A percentile compares a stretch with the other conserved stretches of the same genome.
Evolutionary conservation across 345 rosid species (phyloP).

Genomic region (Eucalyptus sp.): DNA sequence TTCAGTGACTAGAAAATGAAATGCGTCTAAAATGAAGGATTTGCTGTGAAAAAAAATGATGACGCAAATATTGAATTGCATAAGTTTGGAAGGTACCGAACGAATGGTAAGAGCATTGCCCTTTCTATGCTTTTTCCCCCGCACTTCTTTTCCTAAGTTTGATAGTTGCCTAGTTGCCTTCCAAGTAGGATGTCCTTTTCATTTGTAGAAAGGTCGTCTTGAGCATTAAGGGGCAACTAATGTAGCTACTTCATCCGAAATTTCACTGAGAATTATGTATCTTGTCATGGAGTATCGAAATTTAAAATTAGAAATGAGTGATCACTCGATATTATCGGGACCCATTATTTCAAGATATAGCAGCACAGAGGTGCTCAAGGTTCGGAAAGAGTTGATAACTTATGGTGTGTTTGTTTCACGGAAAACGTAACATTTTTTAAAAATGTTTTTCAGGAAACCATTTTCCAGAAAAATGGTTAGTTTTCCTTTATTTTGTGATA

Average conservation of each 20-base stretch:
- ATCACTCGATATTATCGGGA: neutral
- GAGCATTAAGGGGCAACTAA: neutral
- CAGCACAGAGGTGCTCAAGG: neutral
- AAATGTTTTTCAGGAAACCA: too few relatives aligned
- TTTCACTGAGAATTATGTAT: neutral
- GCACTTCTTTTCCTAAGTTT: neutral
- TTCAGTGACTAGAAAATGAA: neutral
- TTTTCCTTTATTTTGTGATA: too few relatives aligned
- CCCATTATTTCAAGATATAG: neutral
- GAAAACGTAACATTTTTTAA: too few relatives aligned
- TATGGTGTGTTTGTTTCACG: too few relatives aligned
- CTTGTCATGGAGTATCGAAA: neutral
- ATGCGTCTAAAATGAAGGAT: neutral
- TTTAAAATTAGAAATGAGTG: neutral
- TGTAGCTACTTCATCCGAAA: neutral
- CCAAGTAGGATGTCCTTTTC: neutral
- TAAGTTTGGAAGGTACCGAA: neutral
- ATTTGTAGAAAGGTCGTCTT: neutral
- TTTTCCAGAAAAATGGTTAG: too few relatives aligned
- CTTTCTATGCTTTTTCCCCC: neutral
- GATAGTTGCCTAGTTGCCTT: neutral
- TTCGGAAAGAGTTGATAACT: neutral
- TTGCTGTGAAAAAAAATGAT: neutral
- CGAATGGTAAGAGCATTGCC: neutral
- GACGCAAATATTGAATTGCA: neutral